Percentiles rank a stretch among this genome's conserved stretches.
These are phyloP conservation scores for Diplogelasinospora grovesii DNA, from an alignment of 495 filamentous ascomycete species.

Conservation along the genomic window DNA sequence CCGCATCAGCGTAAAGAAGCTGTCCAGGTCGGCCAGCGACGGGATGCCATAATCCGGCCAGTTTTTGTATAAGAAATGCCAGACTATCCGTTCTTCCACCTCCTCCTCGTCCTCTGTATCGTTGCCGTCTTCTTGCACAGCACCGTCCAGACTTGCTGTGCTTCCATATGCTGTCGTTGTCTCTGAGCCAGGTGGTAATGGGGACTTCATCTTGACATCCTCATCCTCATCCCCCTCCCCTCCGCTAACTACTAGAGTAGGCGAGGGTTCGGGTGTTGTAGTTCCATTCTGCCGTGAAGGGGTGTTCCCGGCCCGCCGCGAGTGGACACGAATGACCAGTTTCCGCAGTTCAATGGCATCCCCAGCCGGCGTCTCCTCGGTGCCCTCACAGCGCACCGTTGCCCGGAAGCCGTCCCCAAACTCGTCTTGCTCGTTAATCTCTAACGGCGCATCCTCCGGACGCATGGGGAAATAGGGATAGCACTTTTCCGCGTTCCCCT, in stretches of 20 bases:
- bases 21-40: constrained; percentile 66
- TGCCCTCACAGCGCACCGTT: constrained; percentile 43
- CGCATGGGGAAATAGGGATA: constrained; percentile 78
- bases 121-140: neutral
- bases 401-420: constrained; percentile 57
- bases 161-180: neutral
- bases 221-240: constrained; percentile 8
- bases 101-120: neutral
- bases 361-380: constrained; percentile 40
- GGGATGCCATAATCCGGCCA: constrained; percentile 96
- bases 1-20: constrained; percentile 71
- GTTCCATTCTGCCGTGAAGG: neutral
- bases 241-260: too few relatives aligned
- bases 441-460: constrained; percentile 43
- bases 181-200: neutral
- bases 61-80: constrained; percentile 83
- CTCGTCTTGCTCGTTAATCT: constrained; percentile 54
- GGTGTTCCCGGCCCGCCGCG: neutral
- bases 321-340: constrained; percentile 39
- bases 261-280: constrained; percentile 3
- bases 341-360: constrained; percentile 50
- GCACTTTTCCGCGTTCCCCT: constrained; percentile 80
- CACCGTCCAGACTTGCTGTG: neutral
- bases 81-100: constrained; percentile 59
- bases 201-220: constrained; percentile 17